Base-by-base conservation (phyloP, 768 basidiomycete genomes). In the Rossbeevera mucosa region DNA sequence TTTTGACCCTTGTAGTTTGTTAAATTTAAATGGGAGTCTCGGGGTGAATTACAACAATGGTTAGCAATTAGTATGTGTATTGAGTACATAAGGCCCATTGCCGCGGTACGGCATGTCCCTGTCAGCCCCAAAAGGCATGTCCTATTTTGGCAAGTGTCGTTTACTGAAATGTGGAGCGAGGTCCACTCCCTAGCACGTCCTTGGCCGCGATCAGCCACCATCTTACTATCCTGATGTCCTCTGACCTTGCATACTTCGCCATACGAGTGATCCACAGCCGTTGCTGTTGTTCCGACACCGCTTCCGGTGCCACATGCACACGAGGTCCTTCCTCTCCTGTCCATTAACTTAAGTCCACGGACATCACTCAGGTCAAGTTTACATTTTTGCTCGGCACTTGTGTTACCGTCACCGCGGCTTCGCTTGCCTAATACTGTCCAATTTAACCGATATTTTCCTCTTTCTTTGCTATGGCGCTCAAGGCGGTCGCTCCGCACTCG, bases 301-400 rank as follows among this genome's bases (percentile, higher is more conserved):
- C 51, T 53, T 65, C 61, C 13, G 54, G 67, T 68, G 63, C 58
- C 56, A 69, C 69, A 69, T 69, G 64, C 53, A 64, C 68, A 62
- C 65, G 64, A 64, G 66, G 66, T 56, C 55, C 59, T 68, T 70
- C 69, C 67, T 60, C 58, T 66, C 64, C 60, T 60, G 62, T 66
- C 58, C 50, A 68, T 68, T 68, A 68, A 70, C 70, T 69, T 69
- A 69, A 69, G 59, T 69, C 68, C 68, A 71, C 68, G 68, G 68
- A 71, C 68, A 70, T 69, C 62, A 59, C 60, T 53, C 62, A 59
- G 59, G 53, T 64, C 52, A 51, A 56, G 61, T 57, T 43, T 65
- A 53, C 57, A 61, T 52, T 52, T 38, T 46, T 69, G 63, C 59
- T 69, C 67, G 69, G 69, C 69, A 69, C 58, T 56, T 56, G 63